phyloP scores from a whole-genome alignment of 176 grass and related monocot genomes.

The Dactylis glomerata region DNA sequence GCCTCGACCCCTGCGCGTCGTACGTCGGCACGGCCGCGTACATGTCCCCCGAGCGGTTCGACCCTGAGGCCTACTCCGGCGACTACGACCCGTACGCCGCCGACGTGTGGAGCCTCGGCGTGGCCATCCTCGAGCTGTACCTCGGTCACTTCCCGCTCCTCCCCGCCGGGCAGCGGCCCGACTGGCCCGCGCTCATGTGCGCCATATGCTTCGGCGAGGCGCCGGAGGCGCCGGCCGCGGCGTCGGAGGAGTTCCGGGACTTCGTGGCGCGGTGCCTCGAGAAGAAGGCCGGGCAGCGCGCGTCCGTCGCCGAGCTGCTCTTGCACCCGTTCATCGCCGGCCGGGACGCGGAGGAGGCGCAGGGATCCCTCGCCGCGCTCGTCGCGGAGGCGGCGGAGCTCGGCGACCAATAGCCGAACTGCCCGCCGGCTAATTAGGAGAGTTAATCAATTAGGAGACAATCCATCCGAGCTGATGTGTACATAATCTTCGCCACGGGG shows the following conservation, averaged over 20 bases:
- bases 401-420: slow-evolving; percentile 19
- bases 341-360: slow-evolving; percentile 41
- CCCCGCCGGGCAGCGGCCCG: slow-evolving; percentile 65
- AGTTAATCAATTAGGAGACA: not conserved
- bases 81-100: slow-evolving; percentile 94
- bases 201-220: slow-evolving; percentile 82
- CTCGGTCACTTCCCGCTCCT: slow-evolving; percentile 85
- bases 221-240: slow-evolving; percentile 46
- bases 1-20: slow-evolving; percentile 73
- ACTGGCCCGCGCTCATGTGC: slow-evolving; percentile 91
- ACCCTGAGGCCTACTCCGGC: slow-evolving; percentile 64
- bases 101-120: slow-evolving; percentile 79
- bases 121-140: slow-evolving; percentile 74
- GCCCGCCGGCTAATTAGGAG: slow-evolving; percentile 1
- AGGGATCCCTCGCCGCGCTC: slow-evolving; percentile 42
- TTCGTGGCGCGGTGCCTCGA: slow-evolving; percentile 82
- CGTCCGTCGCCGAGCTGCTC: slow-evolving; percentile 65
- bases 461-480: slow-evolving; percentile 36
- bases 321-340: slow-evolving; percentile 70
- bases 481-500: slow-evolving; percentile 35
- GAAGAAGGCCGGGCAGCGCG: slow-evolving; percentile 66
- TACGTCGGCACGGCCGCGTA: slow-evolving; percentile 86
- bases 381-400: slow-evolving; percentile 33
- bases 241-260: slow-evolving; percentile 63
- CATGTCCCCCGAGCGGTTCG: slow-evolving; percentile 89